phyloP scores from a whole-genome alignment of 768 basidiomycete species.

The Inosperma sp. region DNA sequence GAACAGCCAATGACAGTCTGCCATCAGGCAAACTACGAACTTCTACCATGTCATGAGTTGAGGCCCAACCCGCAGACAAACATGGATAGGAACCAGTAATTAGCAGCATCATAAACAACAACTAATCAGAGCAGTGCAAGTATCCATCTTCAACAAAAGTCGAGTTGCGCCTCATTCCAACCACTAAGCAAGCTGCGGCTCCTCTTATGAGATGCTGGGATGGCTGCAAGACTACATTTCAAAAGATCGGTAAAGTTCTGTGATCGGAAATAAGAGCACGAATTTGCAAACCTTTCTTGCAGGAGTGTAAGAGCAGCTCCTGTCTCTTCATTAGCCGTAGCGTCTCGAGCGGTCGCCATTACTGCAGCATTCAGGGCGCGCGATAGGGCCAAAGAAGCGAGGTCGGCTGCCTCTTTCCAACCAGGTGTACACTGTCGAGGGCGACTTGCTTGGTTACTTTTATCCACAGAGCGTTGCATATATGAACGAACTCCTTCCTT shows the following conservation, averaged over 20 bases:
- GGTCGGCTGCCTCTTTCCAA: not conserved
- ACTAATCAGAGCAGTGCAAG: slow-evolving; percentile 2
- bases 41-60: too few relatives aligned
- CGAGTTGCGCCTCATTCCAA: not conserved
- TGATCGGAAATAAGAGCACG: not conserved
- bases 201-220: slow-evolving; percentile 3
- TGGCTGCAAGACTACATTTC: not conserved
- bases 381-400: not conserved
- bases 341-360: not conserved
- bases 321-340: slow-evolving; percentile 5
- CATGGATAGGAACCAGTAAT: too few relatives aligned
- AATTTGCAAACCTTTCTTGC: slow-evolving; percentile 2
- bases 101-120: not conserved
- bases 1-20: too few relatives aligned
- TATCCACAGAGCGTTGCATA: not conserved
- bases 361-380: slow-evolving; percentile 1
- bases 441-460: not conserved
- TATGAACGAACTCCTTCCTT: not conserved
- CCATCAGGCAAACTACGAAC: too few relatives aligned
- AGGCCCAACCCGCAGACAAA: too few relatives aligned
- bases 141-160: not conserved
- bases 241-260: not conserved
- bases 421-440: not conserved
- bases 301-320: not conserved
- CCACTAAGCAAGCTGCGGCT: not conserved